A percentile compares a stretch with the other conserved stretches of the same genome.
These are phyloP conservation scores for Taxawa tesnikishii DNA, from an alignment of 2,329 filamentous ascomycete species.

Conservation along the genomic window DNA sequence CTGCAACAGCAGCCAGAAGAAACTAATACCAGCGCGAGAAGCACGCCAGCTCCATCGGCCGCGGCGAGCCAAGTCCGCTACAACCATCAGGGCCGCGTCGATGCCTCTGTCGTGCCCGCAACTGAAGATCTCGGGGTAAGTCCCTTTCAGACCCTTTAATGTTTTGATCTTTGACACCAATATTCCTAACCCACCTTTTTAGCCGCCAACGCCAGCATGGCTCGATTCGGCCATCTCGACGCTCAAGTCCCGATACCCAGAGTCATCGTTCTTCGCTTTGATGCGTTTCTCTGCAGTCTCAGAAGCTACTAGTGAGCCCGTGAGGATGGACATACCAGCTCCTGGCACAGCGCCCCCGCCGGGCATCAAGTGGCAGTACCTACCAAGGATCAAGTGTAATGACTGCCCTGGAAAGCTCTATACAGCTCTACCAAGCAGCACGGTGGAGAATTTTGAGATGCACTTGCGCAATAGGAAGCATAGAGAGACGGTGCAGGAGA, in stretches of 20 bases:
- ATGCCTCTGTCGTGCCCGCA: constrained; percentile 49
- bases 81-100: constrained; percentile 45
- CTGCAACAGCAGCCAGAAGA: constrained; percentile 1
- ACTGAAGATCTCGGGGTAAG: constrained; percentile 53
- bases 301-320: constrained; percentile 52
- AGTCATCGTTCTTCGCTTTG: constrained; percentile 73
- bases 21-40: constrained; percentile 4
- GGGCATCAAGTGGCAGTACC: constrained; percentile 65
- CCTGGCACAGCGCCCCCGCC: constrained; percentile 41
- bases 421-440: constrained; percentile 73
- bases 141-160: constrained; percentile 11
- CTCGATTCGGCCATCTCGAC: constrained; percentile 60
- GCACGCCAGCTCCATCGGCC: constrained; percentile 18
- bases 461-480: constrained; percentile 81
- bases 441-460: constrained; percentile 82
- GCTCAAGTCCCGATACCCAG: constrained; percentile 58
- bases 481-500: constrained; percentile 12
- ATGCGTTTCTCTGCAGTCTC: constrained; percentile 88
- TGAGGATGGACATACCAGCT: constrained; percentile 33
- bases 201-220: constrained; percentile 85
- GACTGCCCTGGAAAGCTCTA: constrained; percentile 94
- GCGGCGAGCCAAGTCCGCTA: constrained; percentile 11
- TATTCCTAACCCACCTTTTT: constrained; percentile 7
- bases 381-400: constrained; percentile 80
- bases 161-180: background rate